Evolutionary conservation across 2,329 filamentous ascomycete genomes (phyloP), one percentile per base, ranked within the genome.

Genomic region (Penicillium glabrum): DNA sequence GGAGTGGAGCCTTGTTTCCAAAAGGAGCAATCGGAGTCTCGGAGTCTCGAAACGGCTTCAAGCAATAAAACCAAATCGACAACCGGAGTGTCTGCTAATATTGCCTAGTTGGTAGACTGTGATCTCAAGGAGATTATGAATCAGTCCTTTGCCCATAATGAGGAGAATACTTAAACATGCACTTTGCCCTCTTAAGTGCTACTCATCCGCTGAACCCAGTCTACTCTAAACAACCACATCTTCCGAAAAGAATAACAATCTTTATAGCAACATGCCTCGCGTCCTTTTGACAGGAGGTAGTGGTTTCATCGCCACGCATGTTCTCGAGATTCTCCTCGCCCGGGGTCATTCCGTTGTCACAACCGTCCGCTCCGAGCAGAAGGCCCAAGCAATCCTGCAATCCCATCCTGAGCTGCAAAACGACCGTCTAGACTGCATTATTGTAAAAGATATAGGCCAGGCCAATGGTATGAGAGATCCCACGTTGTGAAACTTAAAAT

Each of bases 391-490:
- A 27, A 58, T 58, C 24, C 24, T 56, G 5, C 23, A 41, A n/a
- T 48, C 54, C 3, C 77, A 83, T 63, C 75, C 78, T 46, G 72
- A 65, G 23, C 70, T 76, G 16, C 74, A 79, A 3, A 79, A 80
- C 47, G 79, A 80, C 46, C 80, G 82, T 63, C 75, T 88, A 43
- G 78, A 80, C 57, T 87, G 86, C 66, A 79, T 69, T 23, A 82
- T 93, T 56, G 88, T 93, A 8, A 79, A 83, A 39, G 88, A 93
- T 62, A 86, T 93, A 59, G 84, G 86, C 0, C 68, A 83, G 9
- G 51, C 57, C 13, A 53, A 52, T n/a, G 60, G 50, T 57, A 46
- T 33, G 37, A 27, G 26, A 13, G 21, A n/a, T 21, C 23, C 31
- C 39, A 29, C 5, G 13, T 46, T 39, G n/a, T 19, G n/a, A 4